A percentile compares a stretch with the other conserved stretches of the same genome.
These are phyloP conservation scores for Aquanectria penicillioides DNA, from an alignment of 2,329 filamentous ascomycete species.

Conservation along the genomic window DNA sequence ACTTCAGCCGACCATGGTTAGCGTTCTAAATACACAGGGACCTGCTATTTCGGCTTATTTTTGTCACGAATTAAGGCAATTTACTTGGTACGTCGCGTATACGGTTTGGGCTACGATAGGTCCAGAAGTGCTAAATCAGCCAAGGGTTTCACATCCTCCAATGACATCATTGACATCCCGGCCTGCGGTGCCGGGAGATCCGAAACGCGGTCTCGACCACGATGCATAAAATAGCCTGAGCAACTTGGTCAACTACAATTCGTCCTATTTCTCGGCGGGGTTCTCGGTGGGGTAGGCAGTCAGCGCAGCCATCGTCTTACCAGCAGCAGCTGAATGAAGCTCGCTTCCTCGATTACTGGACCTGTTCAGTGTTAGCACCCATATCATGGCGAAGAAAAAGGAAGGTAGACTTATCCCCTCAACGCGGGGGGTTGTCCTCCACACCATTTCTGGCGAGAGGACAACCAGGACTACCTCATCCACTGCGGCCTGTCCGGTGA, in stretches of 20 bases:
- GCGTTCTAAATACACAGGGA: too few relatives aligned
- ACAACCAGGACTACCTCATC: constrained; percentile 58
- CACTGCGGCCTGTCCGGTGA: constrained; percentile 38
- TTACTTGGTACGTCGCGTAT: too few relatives aligned
- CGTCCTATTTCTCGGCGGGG: too few relatives aligned
- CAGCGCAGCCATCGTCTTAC: neutral
- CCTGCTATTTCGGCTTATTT: too few relatives aligned
- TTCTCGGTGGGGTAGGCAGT: neutral
- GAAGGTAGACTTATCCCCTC: constrained; percentile 61
- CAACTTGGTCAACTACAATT: constrained; percentile 8
- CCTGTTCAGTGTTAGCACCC: constrained; percentile 43
- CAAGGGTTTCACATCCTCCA: neutral
- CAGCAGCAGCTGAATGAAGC: neutral
- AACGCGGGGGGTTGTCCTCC: constrained; percentile 57
- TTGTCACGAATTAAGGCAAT: too few relatives aligned
- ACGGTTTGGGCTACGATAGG: neutral
- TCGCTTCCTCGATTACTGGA: neutral
- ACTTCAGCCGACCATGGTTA: too few relatives aligned
- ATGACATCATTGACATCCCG: constrained; percentile 16
- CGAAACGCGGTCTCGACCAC: neutral
- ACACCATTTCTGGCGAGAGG: constrained; percentile 61
- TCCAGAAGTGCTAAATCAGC: neutral
- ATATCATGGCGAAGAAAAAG: constrained; percentile 18
- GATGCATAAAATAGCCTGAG: neutral
- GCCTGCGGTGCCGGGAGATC: constrained; percentile 17